These are phyloP conservation scores for Solanum medicagineum DNA, from an alignment of 257 asterid species.

Conservation along the genomic window DNA sequence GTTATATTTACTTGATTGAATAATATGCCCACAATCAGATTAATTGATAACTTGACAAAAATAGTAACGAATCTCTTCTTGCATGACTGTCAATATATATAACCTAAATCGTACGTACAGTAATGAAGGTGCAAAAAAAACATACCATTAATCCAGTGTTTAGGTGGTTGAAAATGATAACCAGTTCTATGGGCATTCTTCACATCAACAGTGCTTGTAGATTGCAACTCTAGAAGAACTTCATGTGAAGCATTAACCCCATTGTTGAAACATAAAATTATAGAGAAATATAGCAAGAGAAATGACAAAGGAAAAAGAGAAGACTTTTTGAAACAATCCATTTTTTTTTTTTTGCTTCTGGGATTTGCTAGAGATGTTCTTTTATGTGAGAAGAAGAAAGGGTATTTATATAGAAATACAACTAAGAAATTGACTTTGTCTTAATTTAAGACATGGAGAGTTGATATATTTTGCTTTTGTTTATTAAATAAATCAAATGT, in stretches of 20 bases:
- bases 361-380: neutral
- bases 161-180: constrained; percentile 26
- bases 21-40: neutral
- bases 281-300: neutral
- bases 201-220: neutral
- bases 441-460: neutral
- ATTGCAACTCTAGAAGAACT: constrained; percentile 3
- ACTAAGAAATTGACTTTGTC: neutral
- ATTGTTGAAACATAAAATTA: neutral
- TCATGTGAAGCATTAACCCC: constrained; percentile 21
- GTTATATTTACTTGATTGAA: neutral
- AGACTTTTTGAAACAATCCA: neutral
- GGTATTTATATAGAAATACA: neutral
- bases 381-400: neutral
- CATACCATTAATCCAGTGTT: constrained; percentile 33
- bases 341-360: neutral
- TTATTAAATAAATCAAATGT: neutral
- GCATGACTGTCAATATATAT: too few species aligned
- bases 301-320: neutral
- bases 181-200: constrained; percentile 8
- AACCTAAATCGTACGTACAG: neutral
- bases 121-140: neutral
- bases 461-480: neutral
- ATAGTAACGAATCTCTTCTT: too few species aligned
- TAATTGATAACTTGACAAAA: too few species aligned